Evolutionary conservation across 805 yeast genomes (phyloP).

Genomic region (Saturnispora quitensis): DNA sequence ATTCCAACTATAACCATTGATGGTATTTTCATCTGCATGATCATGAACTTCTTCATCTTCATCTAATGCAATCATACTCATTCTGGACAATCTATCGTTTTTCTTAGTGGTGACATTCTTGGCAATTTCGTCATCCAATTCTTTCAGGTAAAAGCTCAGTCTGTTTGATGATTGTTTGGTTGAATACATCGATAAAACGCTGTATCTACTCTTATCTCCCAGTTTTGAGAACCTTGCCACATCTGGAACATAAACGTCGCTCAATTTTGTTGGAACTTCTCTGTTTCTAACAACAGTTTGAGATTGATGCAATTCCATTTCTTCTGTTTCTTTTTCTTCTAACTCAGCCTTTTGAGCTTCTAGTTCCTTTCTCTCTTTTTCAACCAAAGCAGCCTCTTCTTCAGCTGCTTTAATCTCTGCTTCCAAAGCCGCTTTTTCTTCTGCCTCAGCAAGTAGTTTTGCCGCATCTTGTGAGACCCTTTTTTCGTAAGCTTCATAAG

Average conservation of each 20-base stretch:
- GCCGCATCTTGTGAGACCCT: constrained; percentile 35
- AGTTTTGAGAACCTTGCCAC: constrained; percentile 63
- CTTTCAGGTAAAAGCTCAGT: constrained; percentile 36
- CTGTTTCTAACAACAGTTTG: constrained; percentile 13
- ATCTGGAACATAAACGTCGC: constrained; percentile 60
- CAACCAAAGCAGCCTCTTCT: constrained; percentile 8
- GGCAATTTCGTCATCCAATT: constrained; percentile 15
- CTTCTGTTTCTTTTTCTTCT: constrained; percentile 5
- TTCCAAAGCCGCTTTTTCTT: constrained; percentile 13
- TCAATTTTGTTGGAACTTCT: constrained; percentile 40
- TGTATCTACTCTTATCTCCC: constrained; percentile 55
- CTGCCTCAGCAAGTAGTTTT: constrained; percentile 25
- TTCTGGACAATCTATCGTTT: constrained; percentile 18
- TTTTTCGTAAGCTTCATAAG: constrained; percentile 37
- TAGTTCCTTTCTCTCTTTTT: constrained; percentile 10
- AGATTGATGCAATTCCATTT: not conserved
- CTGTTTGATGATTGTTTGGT: constrained; percentile 57
- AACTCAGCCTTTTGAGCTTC: constrained; percentile 5
- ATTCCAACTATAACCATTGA: constrained; percentile 4
- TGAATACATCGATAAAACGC: constrained; percentile 65
- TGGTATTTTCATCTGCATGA: not conserved
- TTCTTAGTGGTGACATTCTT: constrained; percentile 3
- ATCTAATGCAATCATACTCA: constrained; percentile 24
- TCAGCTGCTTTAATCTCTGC: constrained; percentile 8
- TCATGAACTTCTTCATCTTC: constrained; percentile 13